These are phyloP conservation scores for Orychophragmus violaceus DNA, from an alignment of 345 rosid species.

Conservation along the genomic window DNA sequence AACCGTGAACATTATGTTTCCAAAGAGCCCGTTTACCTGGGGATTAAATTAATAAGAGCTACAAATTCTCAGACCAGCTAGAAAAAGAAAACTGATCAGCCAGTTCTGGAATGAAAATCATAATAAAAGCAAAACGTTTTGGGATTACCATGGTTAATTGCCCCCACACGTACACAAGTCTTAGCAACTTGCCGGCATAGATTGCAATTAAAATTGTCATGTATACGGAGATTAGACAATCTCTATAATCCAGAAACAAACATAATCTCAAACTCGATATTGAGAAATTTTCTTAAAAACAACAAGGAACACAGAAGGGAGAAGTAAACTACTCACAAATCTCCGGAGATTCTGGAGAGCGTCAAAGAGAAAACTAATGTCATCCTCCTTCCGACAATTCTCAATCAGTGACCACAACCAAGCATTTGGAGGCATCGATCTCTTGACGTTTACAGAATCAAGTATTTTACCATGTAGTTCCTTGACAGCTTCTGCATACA, in stretches of 20 bases:
- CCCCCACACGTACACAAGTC: slow-evolving; percentile 68
- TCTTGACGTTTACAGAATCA: slow-evolving; percentile 52
- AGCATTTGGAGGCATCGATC: slow-evolving; percentile 82
- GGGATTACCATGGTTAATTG: slow-evolving; percentile 59
- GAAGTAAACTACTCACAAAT: slow-evolving; percentile 56
- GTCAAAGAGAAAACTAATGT: slow-evolving; percentile 60
- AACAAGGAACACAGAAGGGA: background rate
- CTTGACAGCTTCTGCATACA: slow-evolving; percentile 58
- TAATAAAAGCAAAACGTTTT: slow-evolving; percentile 2
- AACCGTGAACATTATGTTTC: slow-evolving; percentile 76
- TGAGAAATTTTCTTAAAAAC: background rate
- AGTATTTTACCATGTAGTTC: slow-evolving; percentile 57
- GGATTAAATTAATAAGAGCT: background rate
- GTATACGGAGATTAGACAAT: slow-evolving; percentile 75
- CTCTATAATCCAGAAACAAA: slow-evolving; percentile 51
- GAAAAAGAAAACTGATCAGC: no score
- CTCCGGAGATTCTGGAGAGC: slow-evolving; percentile 57
- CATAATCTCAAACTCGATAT: background rate
- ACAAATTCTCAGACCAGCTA: background rate
- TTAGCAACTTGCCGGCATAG: slow-evolving; percentile 79
- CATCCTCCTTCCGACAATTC: slow-evolving; percentile 57
- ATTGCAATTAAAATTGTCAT: slow-evolving; percentile 65
- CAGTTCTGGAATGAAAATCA: background rate
- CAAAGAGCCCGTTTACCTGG: slow-evolving; percentile 71
- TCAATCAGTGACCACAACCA: slow-evolving; percentile 79